These are phyloP conservation scores for Botrytis byssoidea DNA, from an alignment of 2,329 filamentous ascomycete genomes.

Conservation along the genomic window DNA sequence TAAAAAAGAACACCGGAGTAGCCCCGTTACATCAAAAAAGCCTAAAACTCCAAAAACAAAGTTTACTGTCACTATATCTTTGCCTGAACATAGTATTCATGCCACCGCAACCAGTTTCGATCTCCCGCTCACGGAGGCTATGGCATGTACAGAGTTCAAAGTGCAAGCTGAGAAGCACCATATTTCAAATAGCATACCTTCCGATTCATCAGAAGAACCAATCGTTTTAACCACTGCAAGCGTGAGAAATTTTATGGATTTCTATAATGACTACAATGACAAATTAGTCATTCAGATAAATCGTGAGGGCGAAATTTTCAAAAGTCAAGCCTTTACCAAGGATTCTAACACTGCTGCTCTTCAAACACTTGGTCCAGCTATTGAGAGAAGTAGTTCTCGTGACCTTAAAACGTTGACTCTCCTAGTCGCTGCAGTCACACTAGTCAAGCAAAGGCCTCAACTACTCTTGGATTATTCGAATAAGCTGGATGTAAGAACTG, in stretches of 20 bases:
- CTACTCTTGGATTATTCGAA: not conserved
- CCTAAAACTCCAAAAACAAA: not conserved
- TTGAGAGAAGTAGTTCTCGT: not conserved
- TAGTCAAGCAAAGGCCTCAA: conserved; percentile 5
- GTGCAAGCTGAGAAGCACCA: conserved; percentile 3
- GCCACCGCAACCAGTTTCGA: not conserved
- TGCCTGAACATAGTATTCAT: conserved; percentile 12
- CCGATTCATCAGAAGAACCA: not conserved
- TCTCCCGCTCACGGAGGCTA: not conserved
- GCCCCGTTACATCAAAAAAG: not conserved
- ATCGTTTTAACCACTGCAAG: conserved; percentile 10
- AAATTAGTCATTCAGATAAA: not conserved
- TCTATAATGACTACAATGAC: conserved; percentile 17
- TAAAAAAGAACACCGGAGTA: not conserved
- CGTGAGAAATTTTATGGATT: conserved; percentile 19
- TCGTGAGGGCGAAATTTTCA: not conserved
- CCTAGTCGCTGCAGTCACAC: not conserved
- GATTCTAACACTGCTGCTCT: not conserved
- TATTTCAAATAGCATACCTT: not conserved
- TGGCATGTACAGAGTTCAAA: conserved; percentile 7
- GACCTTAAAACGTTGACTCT: not conserved
- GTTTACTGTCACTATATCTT: not conserved
- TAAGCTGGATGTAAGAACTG: not conserved
- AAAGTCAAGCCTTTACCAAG: not conserved
- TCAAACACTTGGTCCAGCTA: not conserved